Base-by-base conservation (phyloP, 306 rosid genomes). In the Cucurbita pepo region DNA sequence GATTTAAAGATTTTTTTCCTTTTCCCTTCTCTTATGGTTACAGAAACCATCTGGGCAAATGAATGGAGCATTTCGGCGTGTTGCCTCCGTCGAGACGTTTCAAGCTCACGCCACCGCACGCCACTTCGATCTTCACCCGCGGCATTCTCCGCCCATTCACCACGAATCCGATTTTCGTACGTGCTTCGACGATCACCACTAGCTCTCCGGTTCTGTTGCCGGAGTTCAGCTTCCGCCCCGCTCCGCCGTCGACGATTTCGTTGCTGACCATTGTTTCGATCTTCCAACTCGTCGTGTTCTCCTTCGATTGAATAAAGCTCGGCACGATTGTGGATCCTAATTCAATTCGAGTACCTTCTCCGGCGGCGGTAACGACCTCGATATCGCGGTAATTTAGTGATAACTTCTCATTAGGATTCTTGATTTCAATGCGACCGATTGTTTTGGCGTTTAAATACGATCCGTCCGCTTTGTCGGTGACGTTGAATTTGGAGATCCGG, bases 31-130 rank as follows among this genome's bases (percentile, higher is more conserved):
- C 3, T 30, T 30, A 30, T 15, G 10, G 50, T 16, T 71, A 71
- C 47, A 59, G 56, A 64, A 82, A 92, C 97, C 96, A 90, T 80
- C 72, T 77, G 80, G 86, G 77, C 53, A 82, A 7, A 36, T 83
- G 81, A 78, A 86, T 25, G 66, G 81, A 41, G 80, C 98, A 93
- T 60, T 14, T 73, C 41, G 96, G 97, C 78, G 75, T 60, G 9
- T 64, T 82, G 6, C 94, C 94, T 11, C 36, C 69, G 10, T 85
- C 61, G 16, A 93, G 82, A 12, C 47, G 59, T 78, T 79, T 87
- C 81, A 90, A 61, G 10, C 85, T 81, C 54, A 79, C 82, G 10
- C 82, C 83, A 0, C 96, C 89, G 63, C 98, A 93, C 0, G 41
- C n/a, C 0, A 85, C 76, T 55, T 75, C 66, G 73, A 89, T 40